Evolutionary conservation across 345 rosid species (phyloP).

Genomic region (Theobroma cacao): DNA sequence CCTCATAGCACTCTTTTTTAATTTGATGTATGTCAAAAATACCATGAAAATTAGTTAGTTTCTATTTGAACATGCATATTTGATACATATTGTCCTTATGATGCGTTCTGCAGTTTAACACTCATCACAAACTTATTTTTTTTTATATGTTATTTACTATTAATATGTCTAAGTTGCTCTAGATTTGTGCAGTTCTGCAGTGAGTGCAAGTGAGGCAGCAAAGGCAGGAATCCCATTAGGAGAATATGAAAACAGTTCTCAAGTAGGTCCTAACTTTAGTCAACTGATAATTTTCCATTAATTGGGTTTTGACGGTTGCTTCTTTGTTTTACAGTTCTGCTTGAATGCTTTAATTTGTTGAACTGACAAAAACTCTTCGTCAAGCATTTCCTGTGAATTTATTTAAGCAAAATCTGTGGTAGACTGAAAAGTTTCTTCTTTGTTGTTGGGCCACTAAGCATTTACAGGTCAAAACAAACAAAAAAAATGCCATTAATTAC

Average conservation of each 20-base stretch:
- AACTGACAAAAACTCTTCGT: neutral
- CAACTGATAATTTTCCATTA: slow-evolving; percentile 13
- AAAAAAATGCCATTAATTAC: neutral
- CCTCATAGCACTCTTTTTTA: neutral
- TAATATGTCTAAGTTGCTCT: neutral
- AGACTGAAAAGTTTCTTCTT: neutral
- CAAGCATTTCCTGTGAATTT: neutral
- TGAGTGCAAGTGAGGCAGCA: slow-evolving; percentile 74
- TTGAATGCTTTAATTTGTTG: neutral
- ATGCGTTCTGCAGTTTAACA: neutral
- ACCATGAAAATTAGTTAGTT: neutral
- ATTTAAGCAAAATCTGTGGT: neutral
- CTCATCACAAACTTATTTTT: no score
- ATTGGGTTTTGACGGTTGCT: slow-evolving; percentile 15
- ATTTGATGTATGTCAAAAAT: neutral
- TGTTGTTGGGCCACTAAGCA: neutral
- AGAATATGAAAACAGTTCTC: slow-evolving; percentile 40
- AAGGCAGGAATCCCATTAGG: slow-evolving; percentile 66
- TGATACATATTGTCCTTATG: neutral
- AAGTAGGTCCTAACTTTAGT: slow-evolving; percentile 36
- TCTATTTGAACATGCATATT: neutral
- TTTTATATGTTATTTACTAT: neutral
- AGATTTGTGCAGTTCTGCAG: slow-evolving; percentile 44
- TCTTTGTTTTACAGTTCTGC: neutral
- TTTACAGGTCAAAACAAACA: neutral